These are phyloP conservation scores for Eucalyptus pauciflora DNA, from an alignment of 345 rosid genomes.

Conservation along the genomic window DNA sequence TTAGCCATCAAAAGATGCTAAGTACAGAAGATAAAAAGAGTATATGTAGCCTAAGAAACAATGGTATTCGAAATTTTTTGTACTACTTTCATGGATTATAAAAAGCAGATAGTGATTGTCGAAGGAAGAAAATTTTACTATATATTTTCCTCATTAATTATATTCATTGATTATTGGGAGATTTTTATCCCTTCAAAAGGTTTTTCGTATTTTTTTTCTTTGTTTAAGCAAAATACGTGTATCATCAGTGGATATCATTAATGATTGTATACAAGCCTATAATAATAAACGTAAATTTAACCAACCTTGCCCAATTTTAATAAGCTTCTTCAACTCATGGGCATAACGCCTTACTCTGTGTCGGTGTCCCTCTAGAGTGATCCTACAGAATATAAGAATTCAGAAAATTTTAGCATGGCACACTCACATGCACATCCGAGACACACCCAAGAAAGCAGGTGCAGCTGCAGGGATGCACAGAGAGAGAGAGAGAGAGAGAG, in stretches of 20 bases:
- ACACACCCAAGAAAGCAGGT: not conserved
- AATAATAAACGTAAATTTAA: not conserved
- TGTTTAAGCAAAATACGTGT: not conserved
- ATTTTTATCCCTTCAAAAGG: not conserved
- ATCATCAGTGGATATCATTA: not conserved
- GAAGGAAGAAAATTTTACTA: not conserved
- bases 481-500: not conserved
- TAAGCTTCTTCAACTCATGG: constrained; percentile 59
- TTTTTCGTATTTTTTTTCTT: not conserved
- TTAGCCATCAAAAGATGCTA: not conserved
- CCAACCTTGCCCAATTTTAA: constrained; percentile 88
- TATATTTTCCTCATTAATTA: not conserved
- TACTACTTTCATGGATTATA: not conserved
- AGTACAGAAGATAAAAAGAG: not conserved
- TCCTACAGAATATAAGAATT: constrained; percentile 21
- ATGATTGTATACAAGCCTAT: not conserved
- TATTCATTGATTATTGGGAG: not conserved
- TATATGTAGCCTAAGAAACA: not conserved
- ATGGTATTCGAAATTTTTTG: not conserved
- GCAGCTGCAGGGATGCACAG: not conserved
- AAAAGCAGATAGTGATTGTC: not conserved
- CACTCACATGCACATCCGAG: not conserved
- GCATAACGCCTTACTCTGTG: constrained; percentile 90
- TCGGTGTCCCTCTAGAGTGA: constrained; percentile 81
- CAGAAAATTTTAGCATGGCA: not conserved